phyloP scores from a whole-genome alignment of 2,329 filamentous ascomycete genomes.

The Aspergillus fischeri region DNA sequence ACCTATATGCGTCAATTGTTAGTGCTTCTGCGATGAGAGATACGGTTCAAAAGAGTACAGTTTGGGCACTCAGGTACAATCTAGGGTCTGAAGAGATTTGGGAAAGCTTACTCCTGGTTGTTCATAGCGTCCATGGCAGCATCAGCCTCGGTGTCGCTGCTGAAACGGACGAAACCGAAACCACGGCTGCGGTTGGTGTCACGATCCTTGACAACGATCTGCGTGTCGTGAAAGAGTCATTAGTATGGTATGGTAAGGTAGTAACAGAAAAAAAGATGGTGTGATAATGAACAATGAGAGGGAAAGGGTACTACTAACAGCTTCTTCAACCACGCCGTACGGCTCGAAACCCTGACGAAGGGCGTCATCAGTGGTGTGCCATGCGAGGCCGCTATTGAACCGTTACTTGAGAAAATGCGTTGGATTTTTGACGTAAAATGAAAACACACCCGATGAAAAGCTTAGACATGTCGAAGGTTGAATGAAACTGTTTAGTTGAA shows the following conservation, averaged over 20 bases:
- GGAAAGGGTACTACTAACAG: conserved; percentile 59
- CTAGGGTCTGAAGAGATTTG: neutral
- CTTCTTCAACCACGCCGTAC: conserved; percentile 88
- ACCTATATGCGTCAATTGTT: conserved; percentile 50
- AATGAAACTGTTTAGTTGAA: neutral
- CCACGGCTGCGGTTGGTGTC: conserved; percentile 95
- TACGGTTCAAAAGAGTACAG: conserved; percentile 12
- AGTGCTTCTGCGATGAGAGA: conserved; percentile 6
- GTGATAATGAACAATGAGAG: conserved; percentile 5
- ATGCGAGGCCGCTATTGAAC: conserved; percentile 78
- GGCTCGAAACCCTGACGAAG: conserved; percentile 88
- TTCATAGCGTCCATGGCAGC: conserved; percentile 42
- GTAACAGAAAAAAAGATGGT: conserved; percentile 1
- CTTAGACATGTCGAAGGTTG: conserved; percentile 68
- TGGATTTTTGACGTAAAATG: conserved; percentile 10
- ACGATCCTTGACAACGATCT: conserved; percentile 97
- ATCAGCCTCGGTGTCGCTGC: conserved; percentile 42
- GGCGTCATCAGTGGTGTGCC: conserved; percentile 91
- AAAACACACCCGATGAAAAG: conserved; percentile 82
- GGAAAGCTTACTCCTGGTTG: conserved; percentile 63
- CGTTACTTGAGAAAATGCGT: conserved; percentile 15
- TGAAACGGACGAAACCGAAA: conserved; percentile 93
- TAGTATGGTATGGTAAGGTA: conserved; percentile 6
- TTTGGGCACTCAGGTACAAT: neutral
- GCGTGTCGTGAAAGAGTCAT: conserved; percentile 11